Evolutionary conservation across 352 stramenopile genomes (phyloP), one percentile per base, ranked within the genome.

Genomic region (Globisporangium cederbergense): DNA sequence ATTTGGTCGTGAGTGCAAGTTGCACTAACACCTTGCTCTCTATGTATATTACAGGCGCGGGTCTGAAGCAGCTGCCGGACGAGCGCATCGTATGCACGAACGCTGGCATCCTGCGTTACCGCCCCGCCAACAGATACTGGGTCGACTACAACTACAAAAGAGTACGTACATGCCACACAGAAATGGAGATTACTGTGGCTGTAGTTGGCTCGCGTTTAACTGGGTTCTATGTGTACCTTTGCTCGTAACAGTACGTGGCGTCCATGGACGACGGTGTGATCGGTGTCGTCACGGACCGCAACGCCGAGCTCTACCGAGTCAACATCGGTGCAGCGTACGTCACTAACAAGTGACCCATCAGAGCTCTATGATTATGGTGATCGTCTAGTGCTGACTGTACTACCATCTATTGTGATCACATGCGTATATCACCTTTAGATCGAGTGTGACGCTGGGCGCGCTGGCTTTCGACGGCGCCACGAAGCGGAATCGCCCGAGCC

Each of bases 391-490:
- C 40, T 46, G 40, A 46, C 40, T 46, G 40, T n/a, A 46, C 11
- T 55, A 28, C 55, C 2, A 28, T 2, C 32, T 60, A 3, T 50
- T 63, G 32, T 57, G 11, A 28, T 7, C 54, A 3, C 58, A 16
- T 28, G 16, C 36, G 8, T 58, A n/a, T 10, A 13, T 58, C 16
- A n/a, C 28, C 22, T 38, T 49, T 65, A 95, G 85, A 43, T 88
- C 83, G 38, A 90, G 72, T 34, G 84, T 81, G 58, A 89, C 72
- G 13, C 70, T 95, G 14, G 81, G 81, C 8, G 73, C 79, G 13
- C 72, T 99, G 2, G 93, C 87, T 40, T 99, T 99, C 68, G 97
- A 99, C 75, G 97, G 97, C 28, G 97, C 97, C n/a, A 98, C 92
- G 3, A 99, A 99, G 78, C 83, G 97, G 20, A 99, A 99, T 74